Evolutionary conservation across 495 filamentous ascomycete species (phyloP).

Genomic region (Neurospora sublineolata): DNA sequence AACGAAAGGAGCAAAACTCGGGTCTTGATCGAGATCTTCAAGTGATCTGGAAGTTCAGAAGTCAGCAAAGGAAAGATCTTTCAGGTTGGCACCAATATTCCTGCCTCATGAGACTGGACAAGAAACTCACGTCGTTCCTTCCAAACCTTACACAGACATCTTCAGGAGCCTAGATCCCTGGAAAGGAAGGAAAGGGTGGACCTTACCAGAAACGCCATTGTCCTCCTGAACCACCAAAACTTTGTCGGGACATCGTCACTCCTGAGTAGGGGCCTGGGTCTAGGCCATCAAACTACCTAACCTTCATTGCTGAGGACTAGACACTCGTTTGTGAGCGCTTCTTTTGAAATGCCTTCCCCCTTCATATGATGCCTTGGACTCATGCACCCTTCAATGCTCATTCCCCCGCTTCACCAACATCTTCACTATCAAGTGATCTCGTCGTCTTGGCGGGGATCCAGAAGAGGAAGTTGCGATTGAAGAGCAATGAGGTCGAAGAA

Average conservation of each 20-base stretch:
- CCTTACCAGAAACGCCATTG: neutral
- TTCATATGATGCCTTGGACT: neutral
- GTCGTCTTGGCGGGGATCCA: neutral
- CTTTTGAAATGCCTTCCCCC: neutral
- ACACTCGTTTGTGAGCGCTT: neutral
- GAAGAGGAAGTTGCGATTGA: neutral
- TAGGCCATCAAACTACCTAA: neutral
- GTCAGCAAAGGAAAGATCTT: neutral
- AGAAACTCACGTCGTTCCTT: neutral
- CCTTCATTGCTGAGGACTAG: neutral
- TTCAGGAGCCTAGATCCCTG: neutral
- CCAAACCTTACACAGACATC: neutral
- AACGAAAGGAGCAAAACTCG: neutral
- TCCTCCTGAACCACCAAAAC: neutral
- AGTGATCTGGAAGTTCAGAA: neutral
- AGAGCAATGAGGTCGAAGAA: neutral
- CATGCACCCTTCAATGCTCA: neutral
- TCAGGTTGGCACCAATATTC: neutral
- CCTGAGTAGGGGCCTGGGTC: neutral
- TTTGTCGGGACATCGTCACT: neutral
- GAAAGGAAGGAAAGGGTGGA: neutral
- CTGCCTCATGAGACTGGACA: neutral
- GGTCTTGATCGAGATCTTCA: neutral
- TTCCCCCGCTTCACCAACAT: neutral
- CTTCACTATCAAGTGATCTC: neutral